phyloP scores from a whole-genome alignment of 2,329 filamentous ascomycete species.

The Berkeleyomyces rouxiae region DNA sequence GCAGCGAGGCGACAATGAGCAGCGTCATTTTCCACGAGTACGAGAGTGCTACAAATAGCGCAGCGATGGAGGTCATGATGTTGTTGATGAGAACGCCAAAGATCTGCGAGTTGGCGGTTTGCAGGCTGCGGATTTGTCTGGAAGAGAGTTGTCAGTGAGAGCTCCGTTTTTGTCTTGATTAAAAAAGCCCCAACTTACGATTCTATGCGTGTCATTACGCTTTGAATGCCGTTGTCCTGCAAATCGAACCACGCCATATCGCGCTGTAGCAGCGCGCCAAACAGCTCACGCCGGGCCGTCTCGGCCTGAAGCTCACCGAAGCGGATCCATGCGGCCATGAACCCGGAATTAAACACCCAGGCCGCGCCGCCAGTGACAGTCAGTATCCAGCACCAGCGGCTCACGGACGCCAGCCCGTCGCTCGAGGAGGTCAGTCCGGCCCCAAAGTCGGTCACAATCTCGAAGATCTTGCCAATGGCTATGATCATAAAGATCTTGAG shows the following conservation, averaged over 20 bases:
- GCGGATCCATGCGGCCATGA: constrained; percentile 53
- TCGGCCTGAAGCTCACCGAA: constrained; percentile 72
- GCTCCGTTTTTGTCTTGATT: not conserved
- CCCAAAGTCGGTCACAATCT: constrained; percentile 50
- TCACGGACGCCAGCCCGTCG: constrained; percentile 37
- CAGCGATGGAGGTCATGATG: constrained; percentile 44
- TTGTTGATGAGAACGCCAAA: constrained; percentile 55
- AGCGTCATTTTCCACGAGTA: constrained; percentile 75
- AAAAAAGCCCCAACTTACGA: constrained; percentile 35
- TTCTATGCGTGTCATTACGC: constrained; percentile 55
- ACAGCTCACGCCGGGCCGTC: constrained; percentile 46
- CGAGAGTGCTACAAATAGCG: constrained; percentile 55
- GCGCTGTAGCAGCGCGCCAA: constrained; percentile 50
- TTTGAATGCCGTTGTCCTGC: constrained; percentile 51
- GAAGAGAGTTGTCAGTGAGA: not conserved
- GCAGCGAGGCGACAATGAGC: constrained; percentile 57
- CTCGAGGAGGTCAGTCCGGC: constrained; percentile 31
- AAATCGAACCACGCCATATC: constrained; percentile 73
- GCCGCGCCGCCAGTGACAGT: constrained; percentile 44
- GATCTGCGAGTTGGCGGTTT: constrained; percentile 63
- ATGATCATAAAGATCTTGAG: constrained; percentile 50
- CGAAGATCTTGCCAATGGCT: constrained; percentile 59
- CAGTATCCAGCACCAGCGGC: constrained; percentile 43
- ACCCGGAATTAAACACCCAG: constrained; percentile 50
- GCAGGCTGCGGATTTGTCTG: constrained; percentile 70